Percentiles rank a stretch among this genome's conserved stretches.
phyloP scores from a whole-genome alignment of 345 rosid genomes.

The Carallia brachiata region DNA sequence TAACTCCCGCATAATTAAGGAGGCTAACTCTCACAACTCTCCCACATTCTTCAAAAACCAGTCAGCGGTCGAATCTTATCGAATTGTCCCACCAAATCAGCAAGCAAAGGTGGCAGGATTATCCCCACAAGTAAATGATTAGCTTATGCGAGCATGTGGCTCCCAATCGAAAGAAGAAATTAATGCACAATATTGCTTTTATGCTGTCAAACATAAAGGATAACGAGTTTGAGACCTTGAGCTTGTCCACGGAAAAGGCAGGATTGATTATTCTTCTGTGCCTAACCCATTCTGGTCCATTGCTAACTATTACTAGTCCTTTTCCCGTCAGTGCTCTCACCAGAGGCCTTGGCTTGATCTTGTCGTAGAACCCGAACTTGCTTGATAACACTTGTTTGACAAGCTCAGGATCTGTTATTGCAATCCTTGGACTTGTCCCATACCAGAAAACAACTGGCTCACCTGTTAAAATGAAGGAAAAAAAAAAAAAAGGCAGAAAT shows the following conservation, averaged over 20 bases:
- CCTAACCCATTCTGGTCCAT: slow-evolving; percentile 61
- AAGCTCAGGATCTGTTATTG: slow-evolving; percentile 74
- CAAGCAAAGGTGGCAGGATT: too few relatives aligned
- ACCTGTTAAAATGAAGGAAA: slow-evolving; percentile 39
- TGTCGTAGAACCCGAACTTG: slow-evolving; percentile 63
- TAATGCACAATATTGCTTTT: neutral
- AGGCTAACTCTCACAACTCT: too few relatives aligned
- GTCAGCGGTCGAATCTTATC: too few relatives aligned
- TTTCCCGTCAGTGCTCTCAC: slow-evolving; percentile 66
- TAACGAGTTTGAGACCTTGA: slow-evolving; percentile 45
- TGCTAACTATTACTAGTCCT: slow-evolving; percentile 55
- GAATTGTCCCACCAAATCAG: too few relatives aligned
- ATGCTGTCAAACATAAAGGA: too few relatives aligned
- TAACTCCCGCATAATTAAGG: too few relatives aligned
- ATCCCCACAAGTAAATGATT: too few relatives aligned
- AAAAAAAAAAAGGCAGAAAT: neutral
- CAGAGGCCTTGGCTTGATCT: slow-evolving; percentile 50
- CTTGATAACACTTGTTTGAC: slow-evolving; percentile 70
- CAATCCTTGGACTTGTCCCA: slow-evolving; percentile 67
- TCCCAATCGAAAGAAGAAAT: neutral
- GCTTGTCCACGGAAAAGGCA: slow-evolving; percentile 82
- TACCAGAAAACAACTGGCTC: slow-evolving; percentile 73
- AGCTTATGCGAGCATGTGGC: too few relatives aligned
- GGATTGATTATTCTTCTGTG: slow-evolving; percentile 77
- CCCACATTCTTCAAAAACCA: too few relatives aligned